These are phyloP conservation scores for Aspergillus ochraceus DNA, from an alignment of 2,329 filamentous ascomycete genomes.

Conservation along the genomic window DNA sequence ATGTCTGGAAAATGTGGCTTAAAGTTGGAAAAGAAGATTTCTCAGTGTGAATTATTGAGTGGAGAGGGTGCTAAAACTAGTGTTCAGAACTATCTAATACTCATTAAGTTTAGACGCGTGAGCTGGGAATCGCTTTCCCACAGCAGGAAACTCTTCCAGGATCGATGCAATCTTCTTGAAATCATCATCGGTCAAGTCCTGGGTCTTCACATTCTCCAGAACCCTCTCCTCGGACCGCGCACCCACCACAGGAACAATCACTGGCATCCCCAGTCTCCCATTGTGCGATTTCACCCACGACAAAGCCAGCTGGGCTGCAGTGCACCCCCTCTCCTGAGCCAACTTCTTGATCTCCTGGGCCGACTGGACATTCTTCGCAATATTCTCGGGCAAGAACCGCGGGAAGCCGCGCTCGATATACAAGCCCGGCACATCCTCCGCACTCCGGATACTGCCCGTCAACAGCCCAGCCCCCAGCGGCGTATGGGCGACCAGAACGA, in stretches of 20 bases:
- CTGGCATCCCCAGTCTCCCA: constrained; percentile 53
- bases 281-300: constrained; percentile 60
- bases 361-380: constrained; percentile 64
- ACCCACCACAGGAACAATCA: constrained; percentile 33
- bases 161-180: constrained; percentile 24
- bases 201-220: constrained; percentile 29
- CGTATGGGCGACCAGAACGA: constrained; percentile 72
- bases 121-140: constrained; percentile 15
- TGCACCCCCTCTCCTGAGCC: constrained; percentile 61
- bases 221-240: constrained; percentile 27
- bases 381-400: constrained; percentile 63
- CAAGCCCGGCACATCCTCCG: constrained; percentile 56
- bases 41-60: not conserved
- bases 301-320: constrained; percentile 64
- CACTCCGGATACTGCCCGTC: constrained; percentile 52
- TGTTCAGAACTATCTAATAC: not conserved
- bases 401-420: constrained; percentile 43
- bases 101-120: constrained; percentile 1
- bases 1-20: constrained; percentile 4
- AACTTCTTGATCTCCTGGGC: constrained; percentile 59
- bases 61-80: not conserved
- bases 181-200: constrained; percentile 30
- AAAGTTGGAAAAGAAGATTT: constrained; percentile 1
- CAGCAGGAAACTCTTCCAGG: constrained; percentile 6
- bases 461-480: constrained; percentile 65